phyloP scores from a whole-genome alignment of 768 basidiomycete genomes.

The Tricholoma furcatifolium region DNA sequence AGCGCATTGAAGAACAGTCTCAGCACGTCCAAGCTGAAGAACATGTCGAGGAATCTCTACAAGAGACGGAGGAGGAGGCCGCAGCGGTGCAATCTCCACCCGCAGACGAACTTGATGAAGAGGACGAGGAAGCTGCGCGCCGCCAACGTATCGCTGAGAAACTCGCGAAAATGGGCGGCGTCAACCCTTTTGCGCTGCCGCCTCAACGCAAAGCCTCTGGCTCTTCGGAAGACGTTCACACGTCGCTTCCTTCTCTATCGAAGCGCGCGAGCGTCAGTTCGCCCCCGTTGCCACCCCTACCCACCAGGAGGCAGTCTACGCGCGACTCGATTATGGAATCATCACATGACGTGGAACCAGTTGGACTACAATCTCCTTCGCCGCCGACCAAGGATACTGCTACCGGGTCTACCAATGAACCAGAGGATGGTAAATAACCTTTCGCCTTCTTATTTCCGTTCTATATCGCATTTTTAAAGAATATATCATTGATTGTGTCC shows the following conservation, averaged over 20 bases:
- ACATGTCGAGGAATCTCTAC: neutral
- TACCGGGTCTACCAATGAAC: constrained; percentile 7
- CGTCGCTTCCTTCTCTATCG: constrained; percentile 1
- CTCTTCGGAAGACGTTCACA: constrained; percentile 14
- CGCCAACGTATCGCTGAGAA: constrained; percentile 60
- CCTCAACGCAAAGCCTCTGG: constrained; percentile 20
- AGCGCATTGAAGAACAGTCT: neutral
- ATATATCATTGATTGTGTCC: constrained; percentile 28
- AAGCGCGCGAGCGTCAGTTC: constrained; percentile 12
- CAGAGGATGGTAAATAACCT: constrained; percentile 25
- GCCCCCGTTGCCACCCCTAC: constrained; percentile 6
- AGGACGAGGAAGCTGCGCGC: constrained; percentile 53
- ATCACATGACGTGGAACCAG: neutral
- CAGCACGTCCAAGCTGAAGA: neutral
- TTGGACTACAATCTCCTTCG: neutral
- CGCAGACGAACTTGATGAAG: constrained; percentile 32
- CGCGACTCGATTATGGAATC: constrained; percentile 1
- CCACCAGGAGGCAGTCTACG: constrained; percentile 8
- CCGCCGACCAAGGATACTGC: constrained; percentile 7
- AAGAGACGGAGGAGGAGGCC: constrained; percentile 1
- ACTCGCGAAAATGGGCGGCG: constrained; percentile 67
- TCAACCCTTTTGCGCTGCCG: constrained; percentile 47
- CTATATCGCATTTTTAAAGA: constrained; percentile 14
- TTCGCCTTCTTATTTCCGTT: constrained; percentile 16
- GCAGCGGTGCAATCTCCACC: neutral